These are phyloP conservation scores for Rhizomucor pusillus DNA, from an alignment of 371 early-diverging fungal species.

Conservation along the genomic window DNA sequence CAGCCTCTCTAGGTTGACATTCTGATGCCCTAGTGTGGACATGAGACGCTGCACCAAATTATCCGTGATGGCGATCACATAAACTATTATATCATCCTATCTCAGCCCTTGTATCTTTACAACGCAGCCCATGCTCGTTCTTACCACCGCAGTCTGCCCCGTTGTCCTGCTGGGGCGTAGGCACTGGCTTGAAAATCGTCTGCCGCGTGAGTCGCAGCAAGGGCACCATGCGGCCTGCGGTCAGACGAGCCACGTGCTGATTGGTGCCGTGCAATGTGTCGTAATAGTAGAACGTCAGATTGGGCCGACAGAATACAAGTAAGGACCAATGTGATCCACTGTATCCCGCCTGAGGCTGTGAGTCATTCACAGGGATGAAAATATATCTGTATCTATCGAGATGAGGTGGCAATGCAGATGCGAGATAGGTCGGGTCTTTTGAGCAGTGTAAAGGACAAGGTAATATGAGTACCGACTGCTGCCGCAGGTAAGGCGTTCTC, in stretches of 20 bases:
- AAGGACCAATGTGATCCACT: conserved; percentile 55
- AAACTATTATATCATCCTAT: conserved; percentile 14
- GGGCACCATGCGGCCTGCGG: conserved; percentile 14
- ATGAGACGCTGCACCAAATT: conserved; percentile 26
- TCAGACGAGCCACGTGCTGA: conserved; percentile 20
- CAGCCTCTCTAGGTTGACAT: no score
- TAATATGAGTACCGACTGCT: no score
- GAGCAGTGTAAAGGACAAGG: neutral
- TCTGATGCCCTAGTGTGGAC: neutral
- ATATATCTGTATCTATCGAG: conserved; percentile 25
- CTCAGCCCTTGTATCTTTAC: neutral
- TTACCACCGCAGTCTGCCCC: conserved; percentile 53
- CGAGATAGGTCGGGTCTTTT: conserved; percentile 26
- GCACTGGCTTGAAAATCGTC: conserved; percentile 24
- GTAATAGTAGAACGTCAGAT: conserved; percentile 41
- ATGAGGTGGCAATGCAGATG: conserved; percentile 30
- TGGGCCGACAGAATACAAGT: conserved; percentile 32
- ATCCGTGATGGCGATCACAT: conserved; percentile 38
- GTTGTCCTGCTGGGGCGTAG: conserved; percentile 49
- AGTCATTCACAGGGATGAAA: conserved; percentile 51
- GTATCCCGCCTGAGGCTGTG: conserved; percentile 27
- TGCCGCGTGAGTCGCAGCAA: conserved; percentile 14
- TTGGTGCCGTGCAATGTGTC: conserved; percentile 42
- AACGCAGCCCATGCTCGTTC: neutral
- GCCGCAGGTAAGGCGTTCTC: no score